Base-by-base conservation (phyloP, 495 filamentous ascomycete genomes). In the Aspergillus nanangensis region DNA sequence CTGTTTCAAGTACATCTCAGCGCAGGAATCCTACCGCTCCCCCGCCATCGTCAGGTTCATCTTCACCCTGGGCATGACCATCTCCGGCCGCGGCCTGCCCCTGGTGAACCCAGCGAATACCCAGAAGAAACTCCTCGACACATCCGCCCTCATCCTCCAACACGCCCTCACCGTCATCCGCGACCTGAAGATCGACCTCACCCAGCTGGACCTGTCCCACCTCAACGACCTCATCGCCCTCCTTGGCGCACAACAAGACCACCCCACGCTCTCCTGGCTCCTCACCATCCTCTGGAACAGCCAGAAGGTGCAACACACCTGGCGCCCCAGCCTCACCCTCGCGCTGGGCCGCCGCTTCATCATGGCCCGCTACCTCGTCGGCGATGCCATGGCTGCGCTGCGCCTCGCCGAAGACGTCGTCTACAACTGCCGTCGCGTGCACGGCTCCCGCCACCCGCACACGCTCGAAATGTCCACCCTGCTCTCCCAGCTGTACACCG, bases 391-490 rank as follows among this genome's bases (percentile, higher is more conserved):
- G 5, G 66, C 61, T 20, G 65, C 67, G 1, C 36, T 65, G 22
- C 67, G 67, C 18, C 55, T 71, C 7, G 63, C 67, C n/a, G 66
- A 71, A 50, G 67, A 71, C 31, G 66, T 69, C n/a, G 62, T 66
- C 2, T 71, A 71, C 52, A 71, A 71, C 50, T 67, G 62, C 51
- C 61, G 61, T n/a, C 63, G 65, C 20, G 67, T 70, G 15, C 61
- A 70, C 45, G 65, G 65, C n/a, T 47, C 61, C 31, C 61, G 55
- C 38, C 60, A 69, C 52, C 42, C 58, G 18, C 63, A 47, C 38
- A 67, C 67, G 10, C 50, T 70, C 13, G 60, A 70, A 43, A 67
- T 67, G 50, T 65, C 67, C 0, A 52, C 57, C 8, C 54, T 70
- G 4, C 51, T 69, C 2, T 63, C 67, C 2, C 67, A 70, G 51